These are phyloP conservation scores for Dendrobium nobile DNA, from an alignment of 106 monocot species.

Conservation along the genomic window DNA sequence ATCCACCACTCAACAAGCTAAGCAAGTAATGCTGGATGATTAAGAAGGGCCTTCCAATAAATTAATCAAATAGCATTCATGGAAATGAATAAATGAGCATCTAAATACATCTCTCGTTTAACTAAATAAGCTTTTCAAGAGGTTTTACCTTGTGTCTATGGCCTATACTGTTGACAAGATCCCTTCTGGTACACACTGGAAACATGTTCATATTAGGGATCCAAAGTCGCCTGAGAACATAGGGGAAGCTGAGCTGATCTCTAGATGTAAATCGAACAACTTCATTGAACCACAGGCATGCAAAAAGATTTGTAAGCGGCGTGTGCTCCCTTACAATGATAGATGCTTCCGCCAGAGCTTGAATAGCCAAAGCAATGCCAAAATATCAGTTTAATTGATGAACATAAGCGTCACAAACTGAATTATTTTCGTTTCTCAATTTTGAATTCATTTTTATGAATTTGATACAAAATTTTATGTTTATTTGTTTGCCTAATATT, in stretches of 20 bases:
- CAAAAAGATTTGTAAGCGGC: conserved; percentile 55
- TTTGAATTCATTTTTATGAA: no score
- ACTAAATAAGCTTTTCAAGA: conserved; percentile 18
- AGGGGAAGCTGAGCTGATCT: conserved; percentile 95
- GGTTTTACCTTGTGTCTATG: conserved; percentile 83
- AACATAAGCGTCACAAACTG: no score
- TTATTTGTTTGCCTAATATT: no score
- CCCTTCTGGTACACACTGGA: conserved; percentile 81
- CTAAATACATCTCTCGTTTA: neutral
- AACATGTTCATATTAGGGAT: conserved; percentile 63
- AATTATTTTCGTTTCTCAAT: no score
- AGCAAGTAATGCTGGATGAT: no score
- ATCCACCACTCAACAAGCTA: no score
- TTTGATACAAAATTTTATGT: no score
- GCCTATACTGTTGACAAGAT: conserved; percentile 94
- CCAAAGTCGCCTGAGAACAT: conserved; percentile 57
- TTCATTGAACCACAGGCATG: conserved; percentile 94
- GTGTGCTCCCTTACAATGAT: conserved; percentile 80
- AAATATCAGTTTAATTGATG: neutral
- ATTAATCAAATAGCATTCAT: no score
- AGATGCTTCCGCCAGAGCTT: conserved; percentile 87
- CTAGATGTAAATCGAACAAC: conserved; percentile 88
- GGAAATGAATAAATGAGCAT: no score
- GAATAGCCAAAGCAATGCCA: neutral
- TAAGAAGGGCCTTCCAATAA: no score